Conservation (phyloP, 2,329 filamentous ascomycete genomes). For the Tolypocladium nubicola region DNA sequence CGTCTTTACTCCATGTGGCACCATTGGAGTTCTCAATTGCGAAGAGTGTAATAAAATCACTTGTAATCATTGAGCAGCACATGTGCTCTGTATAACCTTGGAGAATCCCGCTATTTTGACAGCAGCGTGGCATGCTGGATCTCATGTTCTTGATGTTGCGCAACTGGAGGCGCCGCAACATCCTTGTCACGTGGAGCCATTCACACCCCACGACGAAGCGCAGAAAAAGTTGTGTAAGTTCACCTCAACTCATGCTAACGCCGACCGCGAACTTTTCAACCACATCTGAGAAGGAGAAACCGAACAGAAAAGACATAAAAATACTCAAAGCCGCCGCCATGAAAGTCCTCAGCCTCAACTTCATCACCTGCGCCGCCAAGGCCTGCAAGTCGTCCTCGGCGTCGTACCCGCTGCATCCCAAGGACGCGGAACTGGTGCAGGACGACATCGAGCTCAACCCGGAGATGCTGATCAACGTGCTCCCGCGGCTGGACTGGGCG, state of each 20-base stretch:
- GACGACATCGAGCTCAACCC: slow-evolving; percentile 77
- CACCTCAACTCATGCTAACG: neutral
- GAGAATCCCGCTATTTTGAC: neutral
- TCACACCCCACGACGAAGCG: neutral
- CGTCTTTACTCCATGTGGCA: neutral
- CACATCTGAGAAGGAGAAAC: neutral
- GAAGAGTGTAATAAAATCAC: neutral
- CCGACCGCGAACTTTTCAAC: neutral
- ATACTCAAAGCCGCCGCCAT: slow-evolving; percentile 36
- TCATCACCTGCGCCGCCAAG: slow-evolving; percentile 93
- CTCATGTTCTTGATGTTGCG: neutral
- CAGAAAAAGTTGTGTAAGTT: slow-evolving; percentile 22
- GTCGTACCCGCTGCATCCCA: slow-evolving; percentile 86
- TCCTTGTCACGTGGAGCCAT: slow-evolving; percentile 6
- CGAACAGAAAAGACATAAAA: neutral
- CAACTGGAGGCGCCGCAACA: neutral
- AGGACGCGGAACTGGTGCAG: slow-evolving; percentile 82
- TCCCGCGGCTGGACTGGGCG: slow-evolving; percentile 82
- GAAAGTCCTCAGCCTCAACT: slow-evolving; percentile 95
- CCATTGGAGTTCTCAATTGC: neutral
- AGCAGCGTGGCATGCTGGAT: neutral
- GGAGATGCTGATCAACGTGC: slow-evolving; percentile 70
- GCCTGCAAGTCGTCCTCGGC: slow-evolving; percentile 72
- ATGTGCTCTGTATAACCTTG: neutral
- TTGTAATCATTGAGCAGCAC: neutral